phyloP scores from a whole-genome alignment of 441 rosid genomes.

The Erodium texanum region DNA sequence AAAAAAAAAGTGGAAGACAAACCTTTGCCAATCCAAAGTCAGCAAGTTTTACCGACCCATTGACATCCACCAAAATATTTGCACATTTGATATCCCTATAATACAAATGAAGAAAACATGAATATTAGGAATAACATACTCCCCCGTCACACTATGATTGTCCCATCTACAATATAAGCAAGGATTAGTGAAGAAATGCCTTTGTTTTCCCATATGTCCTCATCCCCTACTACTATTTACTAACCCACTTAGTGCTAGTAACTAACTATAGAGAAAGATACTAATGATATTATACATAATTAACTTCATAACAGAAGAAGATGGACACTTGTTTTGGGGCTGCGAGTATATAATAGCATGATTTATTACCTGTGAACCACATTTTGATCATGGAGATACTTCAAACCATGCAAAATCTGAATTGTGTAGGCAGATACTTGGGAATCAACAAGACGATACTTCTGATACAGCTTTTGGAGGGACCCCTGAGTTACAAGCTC shows the following conservation, averaged over 20 bases:
- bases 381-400: conserved; percentile 72
- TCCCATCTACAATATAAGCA: neutral
- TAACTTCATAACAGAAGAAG: neutral
- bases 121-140: neutral
- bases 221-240: neutral
- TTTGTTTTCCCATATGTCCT: neutral
- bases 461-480: conserved; percentile 54
- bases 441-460: conserved; percentile 52
- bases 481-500: conserved; percentile 84
- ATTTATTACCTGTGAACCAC: conserved; percentile 74
- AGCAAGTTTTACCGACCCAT: conserved; percentile 85
- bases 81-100: conserved; percentile 90
- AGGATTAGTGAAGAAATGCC: neutral
- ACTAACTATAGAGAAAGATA: neutral
- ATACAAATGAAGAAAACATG: conserved; percentile 15
- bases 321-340: neutral
- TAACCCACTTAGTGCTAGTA: neutral
- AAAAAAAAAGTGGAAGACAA: conserved; percentile 8
- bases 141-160: neutral
- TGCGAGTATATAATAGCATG: conserved; percentile 2
- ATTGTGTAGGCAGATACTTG: conserved; percentile 72
- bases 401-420: conserved; percentile 74
- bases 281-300: neutral
- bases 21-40: conserved; percentile 99
- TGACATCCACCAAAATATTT: conserved; percentile 74